Evolutionary conservation across 306 rosid genomes (phyloP).

Genomic region (Begonia fuchsioides): DNA sequence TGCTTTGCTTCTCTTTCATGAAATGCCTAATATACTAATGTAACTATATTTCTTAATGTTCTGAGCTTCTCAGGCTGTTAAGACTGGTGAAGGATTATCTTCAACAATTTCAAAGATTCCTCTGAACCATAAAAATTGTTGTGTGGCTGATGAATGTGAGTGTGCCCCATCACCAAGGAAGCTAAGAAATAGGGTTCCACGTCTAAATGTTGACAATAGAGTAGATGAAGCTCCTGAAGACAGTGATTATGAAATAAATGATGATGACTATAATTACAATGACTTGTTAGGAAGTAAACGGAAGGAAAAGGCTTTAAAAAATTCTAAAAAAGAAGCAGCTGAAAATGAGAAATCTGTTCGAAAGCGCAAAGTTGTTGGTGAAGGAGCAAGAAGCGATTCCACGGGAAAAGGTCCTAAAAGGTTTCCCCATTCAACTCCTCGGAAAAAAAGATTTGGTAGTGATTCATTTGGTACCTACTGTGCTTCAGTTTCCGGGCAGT

Average conservation of each 20-base stretch:
- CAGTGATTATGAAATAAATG: slow-evolving; percentile 21
- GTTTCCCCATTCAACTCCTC: slow-evolving; percentile 69
- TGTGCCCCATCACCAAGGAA: slow-evolving; percentile 28
- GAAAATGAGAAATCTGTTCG: slow-evolving; percentile 38
- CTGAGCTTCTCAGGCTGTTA: slow-evolving; percentile 21
- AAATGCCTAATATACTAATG: slow-evolving; percentile 4
- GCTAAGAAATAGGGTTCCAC: slow-evolving; percentile 24
- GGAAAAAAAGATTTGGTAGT: slow-evolving; percentile 55
- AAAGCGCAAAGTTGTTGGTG: slow-evolving; percentile 29
- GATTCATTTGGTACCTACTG: slow-evolving; percentile 1
- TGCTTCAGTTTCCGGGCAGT: neutral
- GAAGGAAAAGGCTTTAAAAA: slow-evolving; percentile 23
- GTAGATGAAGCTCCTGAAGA: slow-evolving; percentile 17
- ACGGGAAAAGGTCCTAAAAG: slow-evolving; percentile 37
- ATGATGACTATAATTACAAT: slow-evolving; percentile 21
- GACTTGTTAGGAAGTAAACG: slow-evolving; percentile 20
- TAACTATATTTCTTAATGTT: slow-evolving; percentile 12
- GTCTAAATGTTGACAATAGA: slow-evolving; percentile 22
- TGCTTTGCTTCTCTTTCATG: neutral
- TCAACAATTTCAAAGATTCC: slow-evolving; percentile 12
- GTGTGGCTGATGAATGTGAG: slow-evolving; percentile 17
- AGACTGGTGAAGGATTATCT: slow-evolving; percentile 14
- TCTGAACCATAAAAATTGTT: slow-evolving; percentile 17
- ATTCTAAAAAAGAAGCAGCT: slow-evolving; percentile 29
- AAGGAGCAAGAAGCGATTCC: slow-evolving; percentile 24